phyloP scores from a whole-genome alignment of 106 monocot genomes.

The Phalaenopsis aphrodite region DNA sequence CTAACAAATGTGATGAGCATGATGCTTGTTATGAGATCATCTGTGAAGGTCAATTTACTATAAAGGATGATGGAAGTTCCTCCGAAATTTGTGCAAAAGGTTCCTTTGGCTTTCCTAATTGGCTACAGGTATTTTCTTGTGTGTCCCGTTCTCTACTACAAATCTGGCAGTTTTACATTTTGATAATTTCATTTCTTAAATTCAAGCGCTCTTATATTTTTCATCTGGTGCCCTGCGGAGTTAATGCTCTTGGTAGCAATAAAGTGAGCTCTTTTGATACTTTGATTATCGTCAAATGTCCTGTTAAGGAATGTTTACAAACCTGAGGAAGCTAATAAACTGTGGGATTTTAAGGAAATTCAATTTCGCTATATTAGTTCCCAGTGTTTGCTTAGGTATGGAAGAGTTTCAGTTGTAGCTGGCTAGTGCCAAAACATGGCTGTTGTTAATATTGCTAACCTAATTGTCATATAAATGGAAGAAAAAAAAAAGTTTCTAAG shows the following conservation, averaged over 20 bases:
- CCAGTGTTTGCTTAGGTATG: not conserved
- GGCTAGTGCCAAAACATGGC: not conserved
- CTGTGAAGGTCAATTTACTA: slow-evolving; percentile 44
- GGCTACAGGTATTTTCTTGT: slow-evolving; percentile 47
- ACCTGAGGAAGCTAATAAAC: not conserved
- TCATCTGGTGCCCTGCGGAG: too few relatives aligned
- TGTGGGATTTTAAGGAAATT: not conserved
- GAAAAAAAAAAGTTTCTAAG: not conserved
- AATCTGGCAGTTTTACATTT: not conserved
- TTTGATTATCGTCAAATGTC: not conserved
- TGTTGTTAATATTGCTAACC: not conserved
- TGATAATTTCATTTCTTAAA: not conserved
- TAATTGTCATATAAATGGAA: not conserved
- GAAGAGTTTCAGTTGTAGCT: not conserved
- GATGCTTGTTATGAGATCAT: slow-evolving; percentile 36
- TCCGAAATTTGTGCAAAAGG: slow-evolving; percentile 30
- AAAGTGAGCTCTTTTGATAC: not conserved
- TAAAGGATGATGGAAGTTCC: slow-evolving; percentile 28
- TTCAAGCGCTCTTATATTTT: not conserved
- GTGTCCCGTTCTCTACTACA: not conserved
- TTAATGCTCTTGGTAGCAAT: too few relatives aligned
- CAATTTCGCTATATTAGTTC: not conserved
- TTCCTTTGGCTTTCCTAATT: slow-evolving; percentile 57
- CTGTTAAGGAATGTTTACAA: not conserved
- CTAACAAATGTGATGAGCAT: slow-evolving; percentile 39